phyloP scores from a whole-genome alignment of 257 asterid species.

The Fraxinus anomala region DNA sequence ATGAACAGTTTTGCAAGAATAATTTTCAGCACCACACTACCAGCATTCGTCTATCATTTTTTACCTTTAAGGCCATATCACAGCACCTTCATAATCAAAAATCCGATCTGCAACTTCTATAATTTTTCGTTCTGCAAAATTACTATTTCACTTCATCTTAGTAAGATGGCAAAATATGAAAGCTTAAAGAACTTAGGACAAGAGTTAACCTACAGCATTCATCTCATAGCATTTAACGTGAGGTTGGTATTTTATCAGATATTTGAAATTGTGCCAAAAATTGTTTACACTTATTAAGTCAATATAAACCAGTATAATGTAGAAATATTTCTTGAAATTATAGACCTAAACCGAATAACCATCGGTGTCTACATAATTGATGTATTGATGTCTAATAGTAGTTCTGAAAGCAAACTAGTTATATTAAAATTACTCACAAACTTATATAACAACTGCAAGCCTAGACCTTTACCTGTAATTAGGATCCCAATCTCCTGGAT shows the following conservation, averaged over 20 bases:
- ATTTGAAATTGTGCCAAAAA: background rate
- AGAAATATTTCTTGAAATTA: too few species aligned
- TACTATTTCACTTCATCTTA: background rate
- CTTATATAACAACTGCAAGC: slow-evolving; percentile 18
- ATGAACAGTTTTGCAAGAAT: background rate
- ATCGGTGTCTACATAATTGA: background rate
- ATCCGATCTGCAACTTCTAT: background rate
- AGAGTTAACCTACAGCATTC: background rate
- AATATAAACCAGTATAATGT: background rate
- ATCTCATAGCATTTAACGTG: background rate
- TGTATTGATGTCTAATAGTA: background rate
- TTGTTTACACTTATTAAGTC: background rate
- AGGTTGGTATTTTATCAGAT: background rate
- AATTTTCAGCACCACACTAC: background rate
- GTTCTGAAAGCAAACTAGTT: slow-evolving; percentile 8
- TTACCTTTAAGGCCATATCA: background rate
- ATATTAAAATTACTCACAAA: slow-evolving; percentile 8
- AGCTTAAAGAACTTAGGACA: background rate
- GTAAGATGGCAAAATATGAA: background rate
- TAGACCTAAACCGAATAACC: background rate
- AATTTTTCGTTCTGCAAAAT: background rate
- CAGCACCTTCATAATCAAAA: background rate
- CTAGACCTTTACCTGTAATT: slow-evolving; percentile 71
- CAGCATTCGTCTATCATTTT: background rate
- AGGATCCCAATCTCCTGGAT: slow-evolving; percentile 99